Percentiles rank a stretch among this genome's conserved stretches.
These are phyloP conservation scores for Peronospora belbahrii DNA, from an alignment of 352 stramenopile species.

Conservation along the genomic window DNA sequence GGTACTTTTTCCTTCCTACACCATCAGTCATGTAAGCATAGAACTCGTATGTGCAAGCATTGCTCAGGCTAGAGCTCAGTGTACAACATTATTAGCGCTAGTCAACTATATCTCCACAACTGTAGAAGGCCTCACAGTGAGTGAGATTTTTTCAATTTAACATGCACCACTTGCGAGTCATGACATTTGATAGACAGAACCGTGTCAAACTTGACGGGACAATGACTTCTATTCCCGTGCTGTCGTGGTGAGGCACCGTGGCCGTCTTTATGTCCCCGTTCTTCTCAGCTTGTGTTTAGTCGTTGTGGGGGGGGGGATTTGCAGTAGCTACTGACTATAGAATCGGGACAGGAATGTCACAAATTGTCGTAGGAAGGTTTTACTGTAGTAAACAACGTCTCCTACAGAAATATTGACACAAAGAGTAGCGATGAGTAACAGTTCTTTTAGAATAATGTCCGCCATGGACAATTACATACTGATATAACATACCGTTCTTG, in stretches of 20 bases:
- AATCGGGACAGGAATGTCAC: slow-evolving; percentile 35
- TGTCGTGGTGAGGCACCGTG: slow-evolving; percentile 28
- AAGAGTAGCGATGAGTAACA: too few species aligned
- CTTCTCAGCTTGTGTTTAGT: slow-evolving; percentile 5
- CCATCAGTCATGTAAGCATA: slow-evolving; percentile 96
- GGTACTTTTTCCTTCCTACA: slow-evolving; percentile 86
- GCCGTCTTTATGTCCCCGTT: slow-evolving; percentile 4
- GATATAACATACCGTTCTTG: slow-evolving; percentile 37
- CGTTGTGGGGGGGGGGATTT: slow-evolving; percentile 7
- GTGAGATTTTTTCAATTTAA: slow-evolving; percentile 31
- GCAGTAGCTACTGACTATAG: not conserved
- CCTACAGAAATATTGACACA: slow-evolving; percentile 21
- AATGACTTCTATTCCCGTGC: slow-evolving; percentile 40
- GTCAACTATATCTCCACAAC: not conserved
- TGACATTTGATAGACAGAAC: slow-evolving; percentile 72
- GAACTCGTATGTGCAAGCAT: slow-evolving; percentile 88
- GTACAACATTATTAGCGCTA: slow-evolving; percentile 16
- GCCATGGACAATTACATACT: not conserved
- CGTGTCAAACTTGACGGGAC: slow-evolving; percentile 81
- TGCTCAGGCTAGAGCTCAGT: slow-evolving; percentile 87
- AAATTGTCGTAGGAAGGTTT: slow-evolving; percentile 50
- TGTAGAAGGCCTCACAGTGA: not conserved
- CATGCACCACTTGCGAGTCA: slow-evolving; percentile 80
- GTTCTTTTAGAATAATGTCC: too few species aligned
- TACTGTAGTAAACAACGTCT: slow-evolving; percentile 60